These are phyloP conservation scores for Mortierella sp. DNA, from an alignment of 371 early-diverging fungal genomes.

Conservation along the genomic window DNA sequence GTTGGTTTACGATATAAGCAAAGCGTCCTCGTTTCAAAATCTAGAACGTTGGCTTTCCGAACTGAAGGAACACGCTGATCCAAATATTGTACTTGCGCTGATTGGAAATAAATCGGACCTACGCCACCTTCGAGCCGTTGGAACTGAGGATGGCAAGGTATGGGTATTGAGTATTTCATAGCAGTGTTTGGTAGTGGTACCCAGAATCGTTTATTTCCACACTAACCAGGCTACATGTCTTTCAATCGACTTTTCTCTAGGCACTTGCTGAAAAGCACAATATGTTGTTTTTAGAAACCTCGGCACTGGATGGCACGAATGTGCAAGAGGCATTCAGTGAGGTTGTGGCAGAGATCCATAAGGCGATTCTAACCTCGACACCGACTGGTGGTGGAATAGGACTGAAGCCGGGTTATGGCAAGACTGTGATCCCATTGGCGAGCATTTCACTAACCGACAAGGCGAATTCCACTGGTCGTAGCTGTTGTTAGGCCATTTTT, in stretches of 20 bases:
- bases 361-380: slow-evolving; percentile 6
- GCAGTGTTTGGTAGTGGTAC: background rate
- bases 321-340: slow-evolving; percentile 78
- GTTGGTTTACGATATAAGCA: slow-evolving; percentile 51
- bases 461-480: background rate
- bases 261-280: slow-evolving; percentile 57
- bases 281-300: slow-evolving; percentile 80
- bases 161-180: background rate
- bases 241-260: slow-evolving; percentile 1
- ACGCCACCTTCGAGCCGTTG: slow-evolving; percentile 32
- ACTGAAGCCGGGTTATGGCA: slow-evolving; percentile 24
- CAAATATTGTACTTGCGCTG: slow-evolving; percentile 27
- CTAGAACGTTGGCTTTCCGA: slow-evolving; percentile 69
- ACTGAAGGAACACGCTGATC: slow-evolving; percentile 21
- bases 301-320: slow-evolving; percentile 78
- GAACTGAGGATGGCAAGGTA: slow-evolving; percentile 32
- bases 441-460: background rate
- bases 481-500: background rate
- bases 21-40: slow-evolving; percentile 63
- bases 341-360: slow-evolving; percentile 64
- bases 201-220: background rate
- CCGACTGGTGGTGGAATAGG: slow-evolving; percentile 1
- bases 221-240: background rate
- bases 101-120: slow-evolving; percentile 43
- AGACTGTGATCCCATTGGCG: slow-evolving; percentile 13